A percentile compares a stretch with the other conserved stretches of the same genome.
phyloP scores from a whole-genome alignment of 352 stramenopile genomes.

The Blastocystis hominis region DNA sequence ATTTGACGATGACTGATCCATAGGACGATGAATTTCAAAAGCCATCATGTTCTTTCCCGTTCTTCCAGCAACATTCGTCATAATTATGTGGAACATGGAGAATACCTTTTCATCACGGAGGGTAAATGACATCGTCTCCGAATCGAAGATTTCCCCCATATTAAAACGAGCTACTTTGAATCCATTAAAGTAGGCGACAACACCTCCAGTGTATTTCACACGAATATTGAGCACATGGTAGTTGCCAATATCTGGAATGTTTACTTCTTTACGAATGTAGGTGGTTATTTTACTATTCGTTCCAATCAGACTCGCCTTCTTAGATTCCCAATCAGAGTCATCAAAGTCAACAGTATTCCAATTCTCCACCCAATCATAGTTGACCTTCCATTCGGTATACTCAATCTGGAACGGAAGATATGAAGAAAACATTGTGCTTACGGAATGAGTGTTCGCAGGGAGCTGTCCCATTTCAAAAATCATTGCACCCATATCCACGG shows the following conservation, averaged over 20 bases:
- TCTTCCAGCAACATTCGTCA: not conserved
- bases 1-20: not conserved
- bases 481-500: slow-evolving; percentile 32
- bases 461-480: slow-evolving; percentile 24
- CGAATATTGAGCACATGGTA: slow-evolving; percentile 1
- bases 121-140: not conserved
- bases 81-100: not conserved
- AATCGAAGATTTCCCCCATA: not conserved
- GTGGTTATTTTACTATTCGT: not conserved
- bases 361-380: not conserved
- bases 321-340: not conserved
- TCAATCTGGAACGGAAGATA: slow-evolving; percentile 40
- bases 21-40: not conserved
- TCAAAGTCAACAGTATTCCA: slow-evolving; percentile 13
- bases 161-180: not conserved
- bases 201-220: not conserved
- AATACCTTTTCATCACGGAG: not conserved
- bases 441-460: not conserved
- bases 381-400: not conserved
- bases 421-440: not conserved
- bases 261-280: not conserved
- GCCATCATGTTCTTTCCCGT: not conserved
- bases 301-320: not conserved
- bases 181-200: slow-evolving; percentile 28
- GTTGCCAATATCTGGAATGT: not conserved